Percentiles rank a stretch among this genome's conserved stretches.
Evolutionary conservation across 2,329 filamentous ascomycete genomes (phyloP).

Genomic region (Tolypocladium album): DNA sequence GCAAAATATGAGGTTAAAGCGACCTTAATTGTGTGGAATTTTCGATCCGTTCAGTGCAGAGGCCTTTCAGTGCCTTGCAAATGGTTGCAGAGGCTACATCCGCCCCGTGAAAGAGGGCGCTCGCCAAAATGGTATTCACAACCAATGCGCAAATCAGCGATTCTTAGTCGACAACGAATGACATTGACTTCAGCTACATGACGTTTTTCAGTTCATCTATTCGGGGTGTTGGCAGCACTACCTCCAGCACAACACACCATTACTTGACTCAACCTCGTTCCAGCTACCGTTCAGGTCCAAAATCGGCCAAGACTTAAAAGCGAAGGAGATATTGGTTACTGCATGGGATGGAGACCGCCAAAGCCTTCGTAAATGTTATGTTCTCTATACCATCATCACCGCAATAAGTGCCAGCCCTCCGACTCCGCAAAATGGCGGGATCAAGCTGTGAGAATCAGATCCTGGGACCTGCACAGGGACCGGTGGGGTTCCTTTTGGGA

Average conservation of each 20-base stretch:
- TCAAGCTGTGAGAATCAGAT: constrained; percentile 14
- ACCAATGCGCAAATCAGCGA: not conserved
- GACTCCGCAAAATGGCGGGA: constrained; percentile 11
- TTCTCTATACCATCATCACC: constrained; percentile 12
- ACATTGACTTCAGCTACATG: not conserved
- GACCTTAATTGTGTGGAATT: not conserved
- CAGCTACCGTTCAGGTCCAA: not conserved
- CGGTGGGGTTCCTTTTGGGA: constrained; percentile 9
- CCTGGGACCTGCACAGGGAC: constrained; percentile 15
- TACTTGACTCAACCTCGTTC: not conserved
- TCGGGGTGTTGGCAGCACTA: not conserved
- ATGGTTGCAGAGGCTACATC: too few species aligned
- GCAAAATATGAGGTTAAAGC: too few species aligned
- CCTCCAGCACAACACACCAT: not conserved
- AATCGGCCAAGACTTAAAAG: not conserved
- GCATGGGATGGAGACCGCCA: not conserved
- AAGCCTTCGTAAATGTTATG: not conserved
- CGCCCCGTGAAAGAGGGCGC: too few species aligned
- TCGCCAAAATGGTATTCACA: too few species aligned
- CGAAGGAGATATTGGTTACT: not conserved
- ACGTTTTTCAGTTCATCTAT: not conserved
- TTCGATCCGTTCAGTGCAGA: not conserved
- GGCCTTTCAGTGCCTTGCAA: too few species aligned
- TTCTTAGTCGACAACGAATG: not conserved
- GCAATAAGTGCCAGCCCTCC: constrained; percentile 15